phyloP scores from a whole-genome alignment of 139 green algal species.

The Asterochloris sp. region DNA sequence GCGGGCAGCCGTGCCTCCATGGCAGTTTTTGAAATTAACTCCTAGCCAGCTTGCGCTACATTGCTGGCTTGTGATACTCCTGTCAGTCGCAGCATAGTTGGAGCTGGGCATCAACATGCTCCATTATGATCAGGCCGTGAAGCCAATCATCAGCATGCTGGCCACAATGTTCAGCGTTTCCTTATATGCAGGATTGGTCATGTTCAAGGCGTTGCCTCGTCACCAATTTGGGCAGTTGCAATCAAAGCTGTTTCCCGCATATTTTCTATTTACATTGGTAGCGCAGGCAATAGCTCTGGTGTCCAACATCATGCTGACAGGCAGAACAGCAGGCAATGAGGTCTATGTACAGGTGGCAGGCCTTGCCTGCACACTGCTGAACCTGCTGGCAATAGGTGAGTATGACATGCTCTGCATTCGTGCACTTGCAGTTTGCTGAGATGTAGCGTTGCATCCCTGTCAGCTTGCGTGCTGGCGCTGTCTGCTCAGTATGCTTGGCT shows the following conservation, averaged over 20 bases:
- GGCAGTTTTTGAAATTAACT: too few species aligned
- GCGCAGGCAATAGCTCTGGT: neutral
- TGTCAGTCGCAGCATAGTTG: neutral
- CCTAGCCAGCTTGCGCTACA: too few species aligned
- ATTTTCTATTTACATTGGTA: neutral
- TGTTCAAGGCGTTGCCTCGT: neutral
- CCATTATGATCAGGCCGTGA: too few species aligned
- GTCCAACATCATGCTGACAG: neutral
- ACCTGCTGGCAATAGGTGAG: neutral
- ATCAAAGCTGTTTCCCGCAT: slow-evolving; percentile 11
- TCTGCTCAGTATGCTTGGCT: neutral
- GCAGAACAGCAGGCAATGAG: neutral
- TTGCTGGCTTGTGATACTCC: too few species aligned
- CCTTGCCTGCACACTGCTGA: neutral
- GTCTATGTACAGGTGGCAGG: neutral
- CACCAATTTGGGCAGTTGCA: neutral
- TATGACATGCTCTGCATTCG: neutral
- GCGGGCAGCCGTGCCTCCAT: too few species aligned
- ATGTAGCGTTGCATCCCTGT: neutral
- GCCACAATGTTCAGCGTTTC: too few species aligned
- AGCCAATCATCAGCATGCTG: too few species aligned
- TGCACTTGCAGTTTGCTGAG: neutral
- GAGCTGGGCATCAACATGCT: slow-evolving; percentile 10
- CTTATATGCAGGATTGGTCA: neutral
- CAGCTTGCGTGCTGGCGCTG: neutral